These are phyloP conservation scores for Berkeleyomyces rouxiae DNA, from an alignment of 2,329 filamentous ascomycete species.

Conservation along the genomic window DNA sequence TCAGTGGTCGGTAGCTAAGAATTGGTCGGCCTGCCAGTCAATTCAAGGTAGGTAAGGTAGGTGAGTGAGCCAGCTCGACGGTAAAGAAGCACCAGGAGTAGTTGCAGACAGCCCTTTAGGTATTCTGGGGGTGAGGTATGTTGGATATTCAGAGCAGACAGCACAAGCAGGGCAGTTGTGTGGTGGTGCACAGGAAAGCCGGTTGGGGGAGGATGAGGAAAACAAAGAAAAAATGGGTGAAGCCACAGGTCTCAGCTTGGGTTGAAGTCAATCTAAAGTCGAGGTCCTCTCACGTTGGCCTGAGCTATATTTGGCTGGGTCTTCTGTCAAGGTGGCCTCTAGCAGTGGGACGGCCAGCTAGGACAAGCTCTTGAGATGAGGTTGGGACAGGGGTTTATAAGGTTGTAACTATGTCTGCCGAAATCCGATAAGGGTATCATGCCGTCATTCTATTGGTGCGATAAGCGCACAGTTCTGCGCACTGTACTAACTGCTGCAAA, in stretches of 20 bases:
- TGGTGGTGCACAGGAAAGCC: not conserved
- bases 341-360: not conserved
- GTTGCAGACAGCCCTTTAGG: not conserved
- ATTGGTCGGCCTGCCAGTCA: slow-evolving; percentile 1
- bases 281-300: not conserved
- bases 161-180: not conserved
- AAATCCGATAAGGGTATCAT: not conserved
- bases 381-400: not conserved
- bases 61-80: not conserved
- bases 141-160: not conserved
- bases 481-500: not conserved
- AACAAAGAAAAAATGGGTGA: not conserved
- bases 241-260: not conserved
- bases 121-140: not conserved
- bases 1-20: not conserved
- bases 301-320: not conserved
- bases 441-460: not conserved
- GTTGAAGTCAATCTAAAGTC: not conserved
- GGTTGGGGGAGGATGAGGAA: not conserved
- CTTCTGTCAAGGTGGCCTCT: slow-evolving; percentile 12
- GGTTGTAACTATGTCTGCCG: not conserved
- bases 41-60: not conserved
- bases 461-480: not conserved
- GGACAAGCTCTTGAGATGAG: not conserved
- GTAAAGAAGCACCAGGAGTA: not conserved